These are phyloP conservation scores for Sphaerobolus stellatus DNA, from an alignment of 1,284 basidiomycete genomes.

Conservation along the genomic window DNA sequence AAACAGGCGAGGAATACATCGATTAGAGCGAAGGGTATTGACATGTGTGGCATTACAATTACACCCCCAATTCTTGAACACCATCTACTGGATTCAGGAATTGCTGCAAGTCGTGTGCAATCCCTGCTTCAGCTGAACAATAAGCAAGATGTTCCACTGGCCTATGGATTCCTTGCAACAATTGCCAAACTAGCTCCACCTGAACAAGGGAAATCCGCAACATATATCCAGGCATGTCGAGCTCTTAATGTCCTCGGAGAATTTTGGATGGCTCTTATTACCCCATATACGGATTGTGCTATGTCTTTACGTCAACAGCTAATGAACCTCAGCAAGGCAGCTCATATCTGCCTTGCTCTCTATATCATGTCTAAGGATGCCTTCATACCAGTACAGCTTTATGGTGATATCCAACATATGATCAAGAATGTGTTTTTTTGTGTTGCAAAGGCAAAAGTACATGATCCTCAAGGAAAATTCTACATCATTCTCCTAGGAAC, in stretches of 20 bases:
- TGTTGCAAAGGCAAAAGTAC: conserved; percentile 5
- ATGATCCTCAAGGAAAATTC: conserved; percentile 7
- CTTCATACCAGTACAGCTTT: conserved; percentile 30
- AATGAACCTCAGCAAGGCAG: conserved; percentile 33
- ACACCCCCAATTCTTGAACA: conserved; percentile 22
- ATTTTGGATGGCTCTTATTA: conserved; percentile 26
- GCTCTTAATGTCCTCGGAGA: conserved; percentile 16
- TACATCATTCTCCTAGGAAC: conserved; percentile 11
- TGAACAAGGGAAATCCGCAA: neutral
- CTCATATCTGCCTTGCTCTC: conserved; percentile 28
- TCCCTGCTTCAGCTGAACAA: conserved; percentile 32
- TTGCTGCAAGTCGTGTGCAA: conserved; percentile 16
- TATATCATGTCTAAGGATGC: too few relatives aligned
- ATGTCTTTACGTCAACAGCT: conserved; percentile 36
- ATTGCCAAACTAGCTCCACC: conserved; percentile 27
- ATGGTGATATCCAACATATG: conserved; percentile 37
- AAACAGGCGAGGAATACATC: conserved; percentile 32
- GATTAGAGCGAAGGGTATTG: conserved; percentile 25
- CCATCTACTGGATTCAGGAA: conserved; percentile 21
- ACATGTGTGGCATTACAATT: conserved; percentile 24
- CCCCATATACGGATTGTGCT: conserved; percentile 34
- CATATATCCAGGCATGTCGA: neutral
- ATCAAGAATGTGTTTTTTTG: conserved; percentile 35
- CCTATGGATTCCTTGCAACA: conserved; percentile 25
- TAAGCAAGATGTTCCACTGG: conserved; percentile 33